Base-by-base conservation (phyloP, 2,329 filamentous ascomycete species). In the Alternaria gansuensis region DNA sequence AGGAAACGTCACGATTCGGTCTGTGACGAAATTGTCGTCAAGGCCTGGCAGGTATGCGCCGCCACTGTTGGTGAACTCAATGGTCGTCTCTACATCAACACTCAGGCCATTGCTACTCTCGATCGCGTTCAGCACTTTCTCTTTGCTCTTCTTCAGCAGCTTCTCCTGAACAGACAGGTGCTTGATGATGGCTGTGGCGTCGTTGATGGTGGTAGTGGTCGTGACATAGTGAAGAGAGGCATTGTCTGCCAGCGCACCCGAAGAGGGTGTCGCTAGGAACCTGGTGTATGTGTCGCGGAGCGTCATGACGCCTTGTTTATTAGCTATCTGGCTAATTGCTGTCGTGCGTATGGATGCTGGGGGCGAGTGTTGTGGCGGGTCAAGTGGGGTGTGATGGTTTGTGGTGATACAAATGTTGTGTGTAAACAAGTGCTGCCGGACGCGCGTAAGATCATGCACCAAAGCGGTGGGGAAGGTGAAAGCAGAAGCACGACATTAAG, bases 1-100 rank as follows among this genome's bases (percentile, higher is more conserved):
- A 48, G 91, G 87, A 66, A 98, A 84, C 51, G 87, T 87, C 62
- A 93, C 93, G 54, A 86, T 86, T 71, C 89, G 89, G 78, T 97
- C 93, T 56, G 91, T 83, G 58, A 99, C 81, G 77, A 98, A 97
- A 81, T 97, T 97, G 82, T 97, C 93, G 73, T 98, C 94, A 48
- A 99, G 83, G 46, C 88, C 88, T 5, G 94, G 94, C 55, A 98
- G 85, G 80, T 95, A 98, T 64, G 89, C 85, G 64, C 93, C 94
- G 66, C 94, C 95, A 64, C 90, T 88, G 62, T 84, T 87, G 56
- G 88, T 76, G 77, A 99, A 97, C 75, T 96, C 90, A 46, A 98
- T 80, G 2, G 87, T 88, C 24, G 92, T 95, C 72, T 96, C 90
- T 46, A 93, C 83, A 78, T 98, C 93, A 59, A 91, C 75, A 55